A percentile compares a stretch with the other conserved stretches of the same genome.
Evolutionary conservation across 495 filamentous ascomycete genomes (phyloP).

Genomic region (Penicillium riverlandense): DNA sequence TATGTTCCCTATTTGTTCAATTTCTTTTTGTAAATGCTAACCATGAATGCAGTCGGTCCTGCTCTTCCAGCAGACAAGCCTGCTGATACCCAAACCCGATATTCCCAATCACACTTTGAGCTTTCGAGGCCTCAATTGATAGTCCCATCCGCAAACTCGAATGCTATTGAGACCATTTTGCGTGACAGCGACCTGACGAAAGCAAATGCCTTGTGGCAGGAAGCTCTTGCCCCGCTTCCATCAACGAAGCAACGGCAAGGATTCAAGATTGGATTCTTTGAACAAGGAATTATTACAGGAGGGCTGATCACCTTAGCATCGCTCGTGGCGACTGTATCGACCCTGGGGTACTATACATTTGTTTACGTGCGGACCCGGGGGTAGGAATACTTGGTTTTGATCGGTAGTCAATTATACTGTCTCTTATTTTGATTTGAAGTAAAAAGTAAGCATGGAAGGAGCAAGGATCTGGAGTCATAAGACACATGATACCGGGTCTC

Average conservation of each 20-base stretch:
- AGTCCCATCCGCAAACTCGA: constrained; percentile 2
- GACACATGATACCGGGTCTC: too few species aligned
- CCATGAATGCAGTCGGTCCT: constrained; percentile 24
- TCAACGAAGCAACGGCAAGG: constrained; percentile 28
- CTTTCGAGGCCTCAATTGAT: constrained; percentile 34
- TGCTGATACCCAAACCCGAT: constrained; percentile 24
- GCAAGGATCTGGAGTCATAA: too few species aligned
- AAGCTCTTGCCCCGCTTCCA: constrained; percentile 28
- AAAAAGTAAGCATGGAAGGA: too few species aligned
- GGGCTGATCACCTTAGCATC: constrained; percentile 20
- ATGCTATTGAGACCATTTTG: constrained; percentile 9
- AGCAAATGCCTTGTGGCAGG: constrained; percentile 14
- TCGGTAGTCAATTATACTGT: too few species aligned
- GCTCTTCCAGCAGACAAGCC: constrained; percentile 25
- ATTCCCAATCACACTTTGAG: constrained; percentile 30
- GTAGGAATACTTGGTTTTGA: background rate
- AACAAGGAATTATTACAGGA: constrained; percentile 42
- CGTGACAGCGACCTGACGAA: constrained; percentile 6
- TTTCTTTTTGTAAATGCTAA: background rate
- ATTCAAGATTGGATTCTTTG: constrained; percentile 42
- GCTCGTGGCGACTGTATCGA: constrained; percentile 15
- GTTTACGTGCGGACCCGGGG: constrained; percentile 8
- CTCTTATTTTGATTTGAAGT: too few species aligned
- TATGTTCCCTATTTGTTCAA: constrained; percentile 1
- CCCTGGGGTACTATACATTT: constrained; percentile 24